Evolutionary conservation across 306 rosid species (phyloP), one percentile per base, ranked within the genome.

Genomic region (Vigna radiata): DNA sequence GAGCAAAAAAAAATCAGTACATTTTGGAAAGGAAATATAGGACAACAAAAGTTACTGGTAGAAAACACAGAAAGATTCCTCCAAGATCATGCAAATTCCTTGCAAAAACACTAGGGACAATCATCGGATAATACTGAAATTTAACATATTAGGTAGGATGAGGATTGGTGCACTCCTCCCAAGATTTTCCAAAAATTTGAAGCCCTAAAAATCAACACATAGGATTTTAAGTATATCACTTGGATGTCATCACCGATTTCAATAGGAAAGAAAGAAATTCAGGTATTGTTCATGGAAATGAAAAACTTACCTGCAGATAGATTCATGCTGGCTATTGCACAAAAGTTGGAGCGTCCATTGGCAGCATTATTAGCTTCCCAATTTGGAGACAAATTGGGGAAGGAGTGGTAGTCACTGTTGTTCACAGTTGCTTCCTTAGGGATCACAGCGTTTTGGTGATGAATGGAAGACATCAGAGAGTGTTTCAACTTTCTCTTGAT

Each of bases 361-460:
- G 85, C 63, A 49, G 52, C 27, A 37, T 70, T 79, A 43, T 72
- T 81, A 37, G 81, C 61, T 73, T 89, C 96, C 97, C 92, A 94
- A 85, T 89, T 88, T 49, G 81, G 86, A 66, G 89, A 68, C 29
- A 79, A 72, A 84, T 76, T 90, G 4, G 93, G 79, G 63, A 81
- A 85, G 36, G 83, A 78, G 75, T 44, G 59, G 55, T 59, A 73
- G 6, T 80, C 84, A 66, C 54, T 81, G 68, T 55, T 68, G 76
- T 63, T 70, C 27, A 27, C 77, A 80, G 49, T 16, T 64, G 80
- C 68, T 61, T 82, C 89, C 54, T 86, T 88, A 12, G 88, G 80
- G 56, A 80, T 83, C 82, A 77, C 79, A 77, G 27, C 13, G 66
- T 71, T 55, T 80, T 84, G 91, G 8, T 76, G 82, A 52, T 66